Evolutionary conservation across 768 basidiomycete species (phyloP).

Genomic region (Amanita fuliginea): DNA sequence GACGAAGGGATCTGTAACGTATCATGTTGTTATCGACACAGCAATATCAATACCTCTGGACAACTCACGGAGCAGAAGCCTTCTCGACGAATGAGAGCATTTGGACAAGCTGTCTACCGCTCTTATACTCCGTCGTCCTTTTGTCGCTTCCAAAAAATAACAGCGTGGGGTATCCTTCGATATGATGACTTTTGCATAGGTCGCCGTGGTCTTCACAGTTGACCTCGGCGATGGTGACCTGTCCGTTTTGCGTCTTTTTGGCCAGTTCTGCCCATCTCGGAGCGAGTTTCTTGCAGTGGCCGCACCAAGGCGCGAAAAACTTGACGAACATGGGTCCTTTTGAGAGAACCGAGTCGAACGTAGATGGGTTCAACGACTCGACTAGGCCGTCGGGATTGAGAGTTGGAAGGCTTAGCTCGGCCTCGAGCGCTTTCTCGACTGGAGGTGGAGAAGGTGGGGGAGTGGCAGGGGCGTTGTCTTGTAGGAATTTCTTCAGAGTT

Average conservation of each 20-base stretch:
- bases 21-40: constrained; percentile 26
- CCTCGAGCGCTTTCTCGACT: constrained; percentile 7
- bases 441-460: constrained; percentile 5
- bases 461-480: constrained; percentile 28
- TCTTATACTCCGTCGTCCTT: constrained; percentile 61
- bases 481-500: constrained; percentile 38
- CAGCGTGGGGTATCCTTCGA: constrained; percentile 80
- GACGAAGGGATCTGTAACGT: neutral
- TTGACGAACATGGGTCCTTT: constrained; percentile 38
- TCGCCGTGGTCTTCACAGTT: constrained; percentile 72
- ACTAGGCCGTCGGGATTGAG: constrained; percentile 28
- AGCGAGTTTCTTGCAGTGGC: constrained; percentile 92
- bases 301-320: constrained; percentile 96
- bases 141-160: constrained; percentile 51
- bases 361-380: constrained; percentile 19
- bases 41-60: neutral
- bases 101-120: constrained; percentile 59
- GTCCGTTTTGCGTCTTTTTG: constrained; percentile 43
- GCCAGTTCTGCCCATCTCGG: constrained; percentile 76
- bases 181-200: constrained; percentile 54
- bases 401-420: constrained; percentile 11
- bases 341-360: constrained; percentile 27
- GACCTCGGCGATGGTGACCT: constrained; percentile 74
- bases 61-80: constrained; percentile 57
- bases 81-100: constrained; percentile 68